Evolutionary conservation across 441 rosid genomes (phyloP), one percentile per base, ranked within the genome.

Genomic region (Arabidopsis lyrata): DNA sequence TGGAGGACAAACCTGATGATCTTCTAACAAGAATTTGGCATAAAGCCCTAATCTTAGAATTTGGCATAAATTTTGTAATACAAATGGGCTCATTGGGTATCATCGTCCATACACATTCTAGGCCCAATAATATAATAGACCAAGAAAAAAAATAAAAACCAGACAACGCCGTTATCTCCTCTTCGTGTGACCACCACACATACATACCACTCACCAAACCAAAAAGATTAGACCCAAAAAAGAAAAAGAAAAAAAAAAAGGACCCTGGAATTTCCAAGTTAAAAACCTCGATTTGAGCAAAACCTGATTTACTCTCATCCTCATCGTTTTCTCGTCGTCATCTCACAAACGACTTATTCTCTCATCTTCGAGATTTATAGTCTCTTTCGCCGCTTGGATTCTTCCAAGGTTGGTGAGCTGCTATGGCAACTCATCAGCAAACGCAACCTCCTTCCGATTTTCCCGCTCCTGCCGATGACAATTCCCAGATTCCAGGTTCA

Each of bases 351-450:
- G 52, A 48, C 16, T 16, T 16, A 3, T 16, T 18, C 1, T 16
- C 20, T 34, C 56, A 20, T 29, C 5, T 11, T 14, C 15, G 31
- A 29, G 42, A 16, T 57, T 16, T 7, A 2, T 7, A 18, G 2
- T 71, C 50, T 42, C 44, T 38, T 18, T 48, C 5, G 57, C 39
- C 61, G 32, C 52, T 68, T 68, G 68, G 34, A 44, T 68, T 54
- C 31, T 22, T 54, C 15, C 5, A 70, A 57, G 20, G 36, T 71
- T 66, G 72, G 73, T 70, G 80, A 76, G 70, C 72, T 76, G 68
- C 77, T 54, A 77, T 81, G 82, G 75, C 86, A 68, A 72, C 80
- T 68, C 77, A 76, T 58, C 68, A 75, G 12, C 79, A 68, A 50
- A 6, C 63, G 2, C 78, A 35, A 45, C 1, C 79, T 52, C 80